Evolutionary conservation across 441 rosid species (phyloP), one percentile per base, ranked within the genome.

Genomic region (Syzygium syzygioides): DNA sequence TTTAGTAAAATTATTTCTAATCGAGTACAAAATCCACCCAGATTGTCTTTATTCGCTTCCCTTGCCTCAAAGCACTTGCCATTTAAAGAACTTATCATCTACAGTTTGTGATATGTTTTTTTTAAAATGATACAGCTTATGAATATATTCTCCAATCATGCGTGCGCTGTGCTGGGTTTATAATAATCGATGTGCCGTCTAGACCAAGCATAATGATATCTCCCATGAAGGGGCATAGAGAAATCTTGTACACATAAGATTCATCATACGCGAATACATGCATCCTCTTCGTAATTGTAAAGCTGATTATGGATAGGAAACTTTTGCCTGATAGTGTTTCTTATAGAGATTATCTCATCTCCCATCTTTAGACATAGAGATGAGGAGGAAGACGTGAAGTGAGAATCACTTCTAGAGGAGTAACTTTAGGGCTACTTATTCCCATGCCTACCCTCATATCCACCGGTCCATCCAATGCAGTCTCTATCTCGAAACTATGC

Each of bases 381-480:
- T 76, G 80, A 53, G 15, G 54, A 13, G 90, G 87, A 30, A 91
- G 88, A 7, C 91, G 90, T 11, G 94, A 91, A 7, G 48, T 48
- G 34, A 92, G 26, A 12, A 90, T 59, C 23, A 91, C 91, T 85
- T 91, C 79, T 28, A 92, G 91, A 18, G 92, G 91, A 15, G 94
- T 84, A 13, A 90, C 87, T 85, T 88, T 93, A n/a, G 71, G 86
- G 45, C 76, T 86, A 8, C 91, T 87, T 11, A 91, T n/a, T 50
- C 93, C 92, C 25, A 80, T 25, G 6, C 88, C 87, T 34, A 88
- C 93, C 28, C 15, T 23, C 93, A 91, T 91, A 54, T 93, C 92
- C 2, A 91, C 83, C 5, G 59, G 66, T 53, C 79, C 90, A 57
- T 86, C 68, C 7, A 28, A 55, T 4, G 86, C 89, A 0, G 88